Evolutionary conservation across 116 monocot genomes (phyloP).

Genomic region (Posidonia oceanica): DNA sequence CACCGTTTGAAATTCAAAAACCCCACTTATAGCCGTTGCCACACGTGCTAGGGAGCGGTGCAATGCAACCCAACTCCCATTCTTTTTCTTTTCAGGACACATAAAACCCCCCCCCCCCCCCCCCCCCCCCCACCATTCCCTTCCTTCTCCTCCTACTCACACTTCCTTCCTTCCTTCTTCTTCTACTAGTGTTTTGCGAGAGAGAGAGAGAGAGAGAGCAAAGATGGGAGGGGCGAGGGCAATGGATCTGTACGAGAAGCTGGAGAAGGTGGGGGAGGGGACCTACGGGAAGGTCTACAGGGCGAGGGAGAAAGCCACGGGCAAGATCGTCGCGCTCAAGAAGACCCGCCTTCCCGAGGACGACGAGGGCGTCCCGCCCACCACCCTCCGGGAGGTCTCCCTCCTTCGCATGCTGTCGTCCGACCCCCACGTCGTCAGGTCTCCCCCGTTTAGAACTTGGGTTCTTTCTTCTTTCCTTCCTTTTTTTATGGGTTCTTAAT

Average conservation of each 20-base stretch:
- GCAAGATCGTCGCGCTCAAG: conserved; percentile 70
- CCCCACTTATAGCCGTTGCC: too few relatives aligned
- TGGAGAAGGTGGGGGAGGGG: conserved; percentile 90
- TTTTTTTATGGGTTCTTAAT: not conserved
- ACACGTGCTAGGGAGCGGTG: too few relatives aligned
- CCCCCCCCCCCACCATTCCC: not conserved
- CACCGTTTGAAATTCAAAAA: too few relatives aligned
- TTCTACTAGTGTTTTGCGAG: not conserved
- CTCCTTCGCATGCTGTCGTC: conserved; percentile 70
- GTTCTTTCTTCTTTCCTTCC: not conserved
- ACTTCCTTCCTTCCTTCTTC: not conserved
- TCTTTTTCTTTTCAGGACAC: not conserved
- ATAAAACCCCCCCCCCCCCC: not conserved
- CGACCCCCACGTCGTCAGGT: conserved; percentile 72
- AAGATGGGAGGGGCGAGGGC: conserved; percentile 22
- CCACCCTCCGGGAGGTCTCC: conserved; percentile 81
- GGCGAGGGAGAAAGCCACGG: conserved; percentile 58
- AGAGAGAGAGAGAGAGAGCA: not conserved
- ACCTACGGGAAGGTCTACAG: conserved; percentile 88
- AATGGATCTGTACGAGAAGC: conserved; percentile 81
- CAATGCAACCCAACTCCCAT: too few relatives aligned
- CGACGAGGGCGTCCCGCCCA: conserved; percentile 81
- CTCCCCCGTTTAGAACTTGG: not conserved
- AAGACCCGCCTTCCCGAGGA: conserved; percentile 76
- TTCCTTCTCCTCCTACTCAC: not conserved